Percentiles rank a stretch among this genome's conserved stretches.
Conservation (phyloP, 306 rosid genomes). For the Vicia villosa region DNA sequence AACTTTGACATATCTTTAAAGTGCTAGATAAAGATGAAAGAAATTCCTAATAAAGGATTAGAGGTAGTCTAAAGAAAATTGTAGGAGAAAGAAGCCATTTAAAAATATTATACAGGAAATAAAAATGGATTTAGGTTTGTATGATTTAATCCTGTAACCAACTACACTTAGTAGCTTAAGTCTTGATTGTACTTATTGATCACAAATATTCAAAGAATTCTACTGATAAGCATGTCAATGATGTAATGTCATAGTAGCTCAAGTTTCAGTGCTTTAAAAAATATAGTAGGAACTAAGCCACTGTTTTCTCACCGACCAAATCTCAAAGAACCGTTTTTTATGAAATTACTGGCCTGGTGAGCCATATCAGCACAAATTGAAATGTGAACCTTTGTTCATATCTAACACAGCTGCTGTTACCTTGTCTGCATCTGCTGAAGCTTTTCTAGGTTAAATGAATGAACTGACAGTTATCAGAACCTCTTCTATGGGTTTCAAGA, state of each 20-base stretch:
- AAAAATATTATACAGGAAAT: background rate
- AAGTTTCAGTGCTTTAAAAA: slow-evolving; percentile 10
- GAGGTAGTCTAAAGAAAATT: background rate
- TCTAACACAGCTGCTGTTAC: slow-evolving; percentile 11
- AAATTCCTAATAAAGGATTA: background rate
- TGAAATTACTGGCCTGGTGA: slow-evolving; percentile 21
- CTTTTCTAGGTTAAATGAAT: slow-evolving; percentile 12
- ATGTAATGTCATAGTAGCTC: background rate
- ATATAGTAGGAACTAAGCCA: slow-evolving; percentile 1
- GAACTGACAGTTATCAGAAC: slow-evolving; percentile 18
- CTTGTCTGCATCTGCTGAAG: slow-evolving; percentile 9
- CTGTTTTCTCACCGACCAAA: background rate
- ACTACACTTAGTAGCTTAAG: background rate
- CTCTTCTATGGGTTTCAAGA: slow-evolving; percentile 7
- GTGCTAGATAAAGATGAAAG: slow-evolving; percentile 2
- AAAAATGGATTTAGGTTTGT: background rate
- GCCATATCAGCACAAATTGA: background rate
- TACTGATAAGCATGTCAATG: background rate
- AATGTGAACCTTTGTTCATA: slow-evolving; percentile 18
- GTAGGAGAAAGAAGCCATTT: background rate
- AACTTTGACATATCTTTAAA: background rate
- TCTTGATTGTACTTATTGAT: background rate
- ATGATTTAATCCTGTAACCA: background rate
- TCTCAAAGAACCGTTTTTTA: background rate
- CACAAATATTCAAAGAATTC: background rate